A percentile compares a stretch with the other conserved stretches of the same genome.
phyloP scores from a whole-genome alignment of 768 basidiomycete genomes.

The Amanita subjunquillea region DNA sequence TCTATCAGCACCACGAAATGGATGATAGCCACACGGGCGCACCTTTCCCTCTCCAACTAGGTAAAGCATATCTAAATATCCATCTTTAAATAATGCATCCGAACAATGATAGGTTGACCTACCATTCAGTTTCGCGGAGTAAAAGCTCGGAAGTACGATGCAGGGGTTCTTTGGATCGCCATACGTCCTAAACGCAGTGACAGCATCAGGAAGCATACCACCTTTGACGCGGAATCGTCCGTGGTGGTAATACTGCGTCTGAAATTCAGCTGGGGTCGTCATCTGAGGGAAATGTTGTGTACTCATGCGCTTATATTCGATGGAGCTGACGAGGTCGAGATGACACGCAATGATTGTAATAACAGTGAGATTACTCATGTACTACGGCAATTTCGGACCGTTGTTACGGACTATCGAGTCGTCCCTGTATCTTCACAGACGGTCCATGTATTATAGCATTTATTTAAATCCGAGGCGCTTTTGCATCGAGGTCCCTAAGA shows the following conservation, averaged over 20 bases:
- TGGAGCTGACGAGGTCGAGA: too few species aligned
- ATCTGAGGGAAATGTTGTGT: neutral
- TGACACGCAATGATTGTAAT: too few species aligned
- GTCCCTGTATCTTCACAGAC: too few species aligned
- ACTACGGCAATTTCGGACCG: too few species aligned
- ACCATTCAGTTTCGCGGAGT: constrained; percentile 44
- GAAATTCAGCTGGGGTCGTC: neutral
- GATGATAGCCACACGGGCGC: neutral
- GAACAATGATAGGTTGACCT: constrained; percentile 9
- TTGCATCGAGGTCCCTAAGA: neutral
- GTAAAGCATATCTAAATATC: constrained; percentile 11
- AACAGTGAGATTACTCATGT: too few species aligned
- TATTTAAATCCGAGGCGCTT: too few species aligned
- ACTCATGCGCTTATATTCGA: too few species aligned
- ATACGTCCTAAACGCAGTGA: constrained; percentile 49
- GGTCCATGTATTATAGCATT: too few species aligned
- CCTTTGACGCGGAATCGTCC: constrained; percentile 43
- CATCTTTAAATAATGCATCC: neutral
- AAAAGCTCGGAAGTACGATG: constrained; percentile 48
- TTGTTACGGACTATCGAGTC: too few species aligned
- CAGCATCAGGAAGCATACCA: constrained; percentile 42
- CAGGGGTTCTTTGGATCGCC: constrained; percentile 42
- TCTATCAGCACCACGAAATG: constrained; percentile 15
- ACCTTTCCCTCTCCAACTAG: constrained; percentile 43
- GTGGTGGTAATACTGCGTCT: constrained; percentile 40